phyloP scores from a whole-genome alignment of 345 rosid species.

The Adansonia digitata region DNA sequence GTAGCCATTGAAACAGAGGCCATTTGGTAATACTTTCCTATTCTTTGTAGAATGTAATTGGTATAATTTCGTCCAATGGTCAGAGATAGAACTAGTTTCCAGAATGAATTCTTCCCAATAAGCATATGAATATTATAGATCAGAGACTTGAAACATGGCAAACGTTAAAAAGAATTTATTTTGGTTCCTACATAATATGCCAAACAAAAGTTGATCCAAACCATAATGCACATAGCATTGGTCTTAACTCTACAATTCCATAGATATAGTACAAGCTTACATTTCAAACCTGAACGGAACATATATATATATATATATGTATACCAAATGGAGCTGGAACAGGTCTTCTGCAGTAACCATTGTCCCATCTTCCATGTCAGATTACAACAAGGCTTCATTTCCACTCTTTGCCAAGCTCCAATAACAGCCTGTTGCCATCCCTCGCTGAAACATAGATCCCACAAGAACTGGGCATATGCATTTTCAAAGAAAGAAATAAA shows the following conservation, averaged over 20 bases:
- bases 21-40: not conserved
- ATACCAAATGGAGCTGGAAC: not conserved
- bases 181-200: not conserved
- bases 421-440: not conserved
- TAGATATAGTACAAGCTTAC: not conserved
- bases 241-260: not conserved
- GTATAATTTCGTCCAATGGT: no score
- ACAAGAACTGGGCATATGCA: not conserved
- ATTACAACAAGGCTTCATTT: not conserved
- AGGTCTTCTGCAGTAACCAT: not conserved
- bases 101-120: not conserved
- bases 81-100: no score
- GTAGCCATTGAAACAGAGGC: slow-evolving; percentile 4
- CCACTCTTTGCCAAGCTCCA: not conserved
- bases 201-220: not conserved
- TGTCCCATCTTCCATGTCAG: not conserved
- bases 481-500: not conserved
- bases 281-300: not conserved
- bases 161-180: not conserved
- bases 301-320: not conserved
- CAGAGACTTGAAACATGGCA: not conserved
- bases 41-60: not conserved
- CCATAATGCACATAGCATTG: not conserved
- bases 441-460: not conserved
- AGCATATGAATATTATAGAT: not conserved